Base-by-base conservation (phyloP, 164 flowering plant genomes). In the Liriodendron chinense region DNA sequence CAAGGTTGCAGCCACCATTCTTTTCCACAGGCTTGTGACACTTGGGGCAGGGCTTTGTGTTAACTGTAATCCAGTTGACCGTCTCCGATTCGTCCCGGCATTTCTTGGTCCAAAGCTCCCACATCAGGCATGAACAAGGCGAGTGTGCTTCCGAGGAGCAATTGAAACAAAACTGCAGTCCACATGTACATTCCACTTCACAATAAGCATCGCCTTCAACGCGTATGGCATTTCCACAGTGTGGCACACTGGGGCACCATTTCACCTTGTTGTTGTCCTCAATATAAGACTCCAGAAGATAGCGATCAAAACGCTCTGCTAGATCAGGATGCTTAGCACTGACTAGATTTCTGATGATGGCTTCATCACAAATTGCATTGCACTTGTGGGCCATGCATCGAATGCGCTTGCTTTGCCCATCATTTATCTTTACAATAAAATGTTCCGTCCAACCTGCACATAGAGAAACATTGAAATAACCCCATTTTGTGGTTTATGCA, bases 241-340 rank as follows among this genome's bases (percentile, higher is more conserved):
- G 94, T 10, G 98, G 98, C 83, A 85, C 86, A 76, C 97, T 92
- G 23, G 98, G 98, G 81, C 98, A 94, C 98, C 98, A 94, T 80
- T 91, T 94, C 48, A 92, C 97, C 85, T 75, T 88, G 78, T 82
- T 86, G 76, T 94, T 94, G 80, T 91, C 97, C 67, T 92, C 97
- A 62, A 94, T 90, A 73, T 92, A 94, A 20, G 98, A 94, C 75
- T 94, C 96, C 59, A 92, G 79, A 78, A 92, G 93, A 80, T 87
- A 88, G 64, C 91, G 91, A 62, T 94, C 97, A 82, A 90, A 94
- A 73, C 90, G 90, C 71, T 87, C 90, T 2, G 97, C 94, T 63
- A 94, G 68, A 78, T 83, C 83, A 65, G 87, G 89, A 78, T 88
- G 86, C 81, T 80, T 90, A 61, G 77, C 77, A 78, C 88, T 82